Conservation (phyloP, 2,329 filamentous ascomycete species). For the Monosporascus sp. region DNA sequence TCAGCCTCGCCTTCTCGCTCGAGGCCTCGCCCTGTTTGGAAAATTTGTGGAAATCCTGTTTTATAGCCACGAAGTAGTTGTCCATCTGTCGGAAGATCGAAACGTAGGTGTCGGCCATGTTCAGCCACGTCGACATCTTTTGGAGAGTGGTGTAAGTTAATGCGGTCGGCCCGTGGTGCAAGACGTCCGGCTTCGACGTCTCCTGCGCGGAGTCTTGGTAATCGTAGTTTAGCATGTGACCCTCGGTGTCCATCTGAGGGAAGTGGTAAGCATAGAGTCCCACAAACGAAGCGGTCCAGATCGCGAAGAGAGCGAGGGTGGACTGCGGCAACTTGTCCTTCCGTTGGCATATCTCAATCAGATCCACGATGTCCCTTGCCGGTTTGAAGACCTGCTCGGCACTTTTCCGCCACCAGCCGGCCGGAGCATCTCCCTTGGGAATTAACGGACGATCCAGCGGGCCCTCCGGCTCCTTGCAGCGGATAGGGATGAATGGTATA, state of each 20-base stretch:
- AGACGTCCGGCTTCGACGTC: conserved; percentile 20
- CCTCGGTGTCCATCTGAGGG: conserved; percentile 59
- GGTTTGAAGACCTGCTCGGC: conserved; percentile 59
- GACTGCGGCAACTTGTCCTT: conserved; percentile 61
- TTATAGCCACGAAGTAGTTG: conserved; percentile 46
- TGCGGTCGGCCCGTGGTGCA: conserved; percentile 37
- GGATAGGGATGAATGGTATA: conserved; percentile 59
- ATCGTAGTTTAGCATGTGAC: conserved; percentile 43
- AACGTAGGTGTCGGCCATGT: conserved; percentile 53
- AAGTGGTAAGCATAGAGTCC: conserved; percentile 64
- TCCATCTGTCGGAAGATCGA: conserved; percentile 49
- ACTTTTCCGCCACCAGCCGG: conserved; percentile 57
- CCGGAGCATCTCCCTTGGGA: conserved; percentile 40
- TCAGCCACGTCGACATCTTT: conserved; percentile 46
- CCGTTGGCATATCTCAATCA: conserved; percentile 57
- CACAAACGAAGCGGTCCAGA: conserved; percentile 62
- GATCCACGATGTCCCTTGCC: conserved; percentile 57
- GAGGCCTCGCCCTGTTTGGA: conserved; percentile 17
- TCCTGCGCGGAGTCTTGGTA: conserved; percentile 23
- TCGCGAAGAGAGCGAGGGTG: conserved; percentile 60
- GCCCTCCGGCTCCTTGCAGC: conserved; percentile 41
- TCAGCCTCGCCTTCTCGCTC: conserved; percentile 27
- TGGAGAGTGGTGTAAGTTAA: conserved; percentile 45
- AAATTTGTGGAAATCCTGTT: conserved; percentile 39
- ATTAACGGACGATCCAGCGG: conserved; percentile 57